These are phyloP conservation scores for Usnea hakonensis DNA, from an alignment of 495 filamentous ascomycete species.

Conservation along the genomic window DNA sequence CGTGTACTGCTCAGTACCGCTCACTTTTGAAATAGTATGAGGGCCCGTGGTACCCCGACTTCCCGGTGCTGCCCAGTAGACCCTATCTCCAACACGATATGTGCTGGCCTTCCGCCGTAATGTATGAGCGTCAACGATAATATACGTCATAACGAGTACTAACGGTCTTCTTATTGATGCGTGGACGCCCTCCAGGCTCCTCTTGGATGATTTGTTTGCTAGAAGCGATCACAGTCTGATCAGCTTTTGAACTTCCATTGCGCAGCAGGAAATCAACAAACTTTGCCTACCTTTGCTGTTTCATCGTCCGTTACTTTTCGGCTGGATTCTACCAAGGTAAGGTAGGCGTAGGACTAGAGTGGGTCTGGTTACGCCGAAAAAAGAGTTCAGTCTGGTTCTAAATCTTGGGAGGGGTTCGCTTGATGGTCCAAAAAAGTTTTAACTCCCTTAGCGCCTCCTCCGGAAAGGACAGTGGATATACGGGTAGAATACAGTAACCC, in stretches of 20 bases:
- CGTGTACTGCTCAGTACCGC: slow-evolving; percentile 9
- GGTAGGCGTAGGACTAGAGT: too few species aligned
- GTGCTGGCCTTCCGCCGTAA: neutral
- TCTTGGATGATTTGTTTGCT: neutral
- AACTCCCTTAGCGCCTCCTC: too few species aligned
- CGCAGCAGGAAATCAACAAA: neutral
- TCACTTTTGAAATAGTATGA: slow-evolving; percentile 9
- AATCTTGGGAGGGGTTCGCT: too few species aligned
- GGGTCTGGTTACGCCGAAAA: too few species aligned
- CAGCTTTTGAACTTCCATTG: neutral
- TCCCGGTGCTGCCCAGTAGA: slow-evolving; percentile 5
- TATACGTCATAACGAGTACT: neutral
- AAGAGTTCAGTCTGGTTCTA: too few species aligned
- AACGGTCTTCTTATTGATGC: slow-evolving; percentile 4
- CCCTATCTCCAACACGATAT: neutral
- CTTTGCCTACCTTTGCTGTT: neutral
- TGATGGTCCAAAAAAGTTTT: too few species aligned
- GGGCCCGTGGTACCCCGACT: slow-evolving; percentile 10
- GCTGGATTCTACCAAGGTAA: too few species aligned
- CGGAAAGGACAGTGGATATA: too few species aligned
- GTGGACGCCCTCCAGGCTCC: neutral
- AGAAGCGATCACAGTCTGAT: neutral
- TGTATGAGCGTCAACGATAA: neutral
- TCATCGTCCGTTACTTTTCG: neutral
- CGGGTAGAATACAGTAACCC: too few species aligned